Evolutionary conservation across 2,329 filamentous ascomycete genomes (phyloP).

Genomic region (Pestalotiopsis sp.): DNA sequence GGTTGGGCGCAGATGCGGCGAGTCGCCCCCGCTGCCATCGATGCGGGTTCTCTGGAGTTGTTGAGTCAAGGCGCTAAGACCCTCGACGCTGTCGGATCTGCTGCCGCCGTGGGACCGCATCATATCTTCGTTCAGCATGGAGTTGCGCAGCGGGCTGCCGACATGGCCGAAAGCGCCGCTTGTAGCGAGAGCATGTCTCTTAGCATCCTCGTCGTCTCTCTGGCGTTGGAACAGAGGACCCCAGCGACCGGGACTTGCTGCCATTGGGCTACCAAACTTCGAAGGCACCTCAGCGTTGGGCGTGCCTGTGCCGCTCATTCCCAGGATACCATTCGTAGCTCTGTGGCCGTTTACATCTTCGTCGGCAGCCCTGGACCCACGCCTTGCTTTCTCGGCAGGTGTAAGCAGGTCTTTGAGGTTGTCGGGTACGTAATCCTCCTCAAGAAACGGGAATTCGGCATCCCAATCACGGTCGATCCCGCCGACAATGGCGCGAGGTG

Average conservation of each 20-base stretch:
- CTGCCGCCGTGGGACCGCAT: constrained; percentile 41
- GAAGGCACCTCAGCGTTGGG: constrained; percentile 46
- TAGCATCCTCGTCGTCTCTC: constrained; percentile 57
- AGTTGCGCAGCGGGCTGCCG: constrained; percentile 66
- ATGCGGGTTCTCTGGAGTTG: constrained; percentile 64
- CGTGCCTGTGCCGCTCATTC: constrained; percentile 40
- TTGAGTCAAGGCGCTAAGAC: constrained; percentile 62
- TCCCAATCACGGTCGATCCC: constrained; percentile 68
- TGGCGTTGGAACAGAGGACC: constrained; percentile 62
- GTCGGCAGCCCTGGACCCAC: constrained; percentile 62
- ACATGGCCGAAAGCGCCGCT: constrained; percentile 64
- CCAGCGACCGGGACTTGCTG: constrained; percentile 64
- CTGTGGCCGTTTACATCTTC: constrained; percentile 45
- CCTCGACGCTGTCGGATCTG: constrained; percentile 48
- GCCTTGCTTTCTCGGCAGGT: constrained; percentile 66
- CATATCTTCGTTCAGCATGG: constrained; percentile 59
- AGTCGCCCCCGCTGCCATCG: constrained; percentile 44
- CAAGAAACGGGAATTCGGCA: constrained; percentile 71
- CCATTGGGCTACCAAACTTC: constrained; percentile 65
- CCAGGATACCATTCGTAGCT: constrained; percentile 35
- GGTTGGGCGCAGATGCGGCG: constrained; percentile 54
- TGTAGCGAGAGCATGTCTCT: constrained; percentile 48
- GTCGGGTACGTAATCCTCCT: constrained; percentile 86
- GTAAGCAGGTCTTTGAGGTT: constrained; percentile 68
- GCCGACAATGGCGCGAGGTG: constrained; percentile 54